A percentile compares a stretch with the other conserved stretches of the same genome.
phyloP scores from a whole-genome alignment of 441 rosid genomes.

The Bruguiera hainesii region DNA sequence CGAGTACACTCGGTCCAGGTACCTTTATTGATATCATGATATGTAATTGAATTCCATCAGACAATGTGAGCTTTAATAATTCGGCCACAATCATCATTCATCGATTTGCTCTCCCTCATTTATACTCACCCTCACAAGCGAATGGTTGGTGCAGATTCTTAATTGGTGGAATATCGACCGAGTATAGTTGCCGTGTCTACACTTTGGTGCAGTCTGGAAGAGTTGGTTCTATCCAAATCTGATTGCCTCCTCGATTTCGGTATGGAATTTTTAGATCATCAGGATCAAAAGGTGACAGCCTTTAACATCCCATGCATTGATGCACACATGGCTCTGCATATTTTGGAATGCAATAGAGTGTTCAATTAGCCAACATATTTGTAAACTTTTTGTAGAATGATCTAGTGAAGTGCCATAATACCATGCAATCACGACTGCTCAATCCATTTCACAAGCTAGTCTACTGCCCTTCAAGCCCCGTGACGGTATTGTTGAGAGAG shows the following conservation, averaged over 20 bases:
- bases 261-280: conserved; percentile 28
- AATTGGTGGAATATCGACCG: conserved; percentile 45
- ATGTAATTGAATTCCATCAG: neutral
- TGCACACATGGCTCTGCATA: neutral
- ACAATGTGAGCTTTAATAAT: too few species aligned
- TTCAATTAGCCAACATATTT: neutral
- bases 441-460: conserved; percentile 12
- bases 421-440: conserved; percentile 26
- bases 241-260: conserved; percentile 15
- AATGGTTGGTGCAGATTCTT: conserved; percentile 33
- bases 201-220: conserved; percentile 36
- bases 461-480: conserved; percentile 41
- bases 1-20: too few species aligned
- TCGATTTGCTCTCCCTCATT: too few species aligned
- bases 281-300: conserved; percentile 38
- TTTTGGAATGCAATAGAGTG: neutral
- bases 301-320: neutral
- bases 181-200: conserved; percentile 49
- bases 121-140: too few species aligned
- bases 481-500: conserved; percentile 34
- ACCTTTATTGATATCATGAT: neutral
- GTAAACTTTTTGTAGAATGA: conserved; percentile 30
- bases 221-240: conserved; percentile 17
- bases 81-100: too few species aligned
- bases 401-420: conserved; percentile 32